Evolutionary conservation across 805 yeast species (phyloP).

Genomic region (Candida fluviatilis): DNA sequence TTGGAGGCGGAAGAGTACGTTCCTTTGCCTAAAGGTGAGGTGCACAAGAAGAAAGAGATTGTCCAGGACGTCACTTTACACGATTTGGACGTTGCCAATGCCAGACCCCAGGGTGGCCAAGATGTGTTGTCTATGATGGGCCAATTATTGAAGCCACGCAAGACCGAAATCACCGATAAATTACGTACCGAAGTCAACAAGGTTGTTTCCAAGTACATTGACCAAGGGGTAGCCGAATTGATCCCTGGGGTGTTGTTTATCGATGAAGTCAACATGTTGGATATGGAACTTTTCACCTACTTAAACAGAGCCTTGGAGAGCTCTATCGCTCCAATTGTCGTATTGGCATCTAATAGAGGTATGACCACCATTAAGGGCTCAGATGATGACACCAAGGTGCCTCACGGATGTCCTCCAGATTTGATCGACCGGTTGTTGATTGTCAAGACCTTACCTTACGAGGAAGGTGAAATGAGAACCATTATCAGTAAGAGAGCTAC

Average conservation of each 20-base stretch:
- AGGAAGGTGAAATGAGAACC: conserved; percentile 71
- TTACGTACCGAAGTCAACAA: conserved; percentile 90
- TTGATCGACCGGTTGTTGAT: conserved; percentile 86
- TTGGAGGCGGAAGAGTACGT: conserved; percentile 98
- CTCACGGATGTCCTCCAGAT: conserved; percentile 97
- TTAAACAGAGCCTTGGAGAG: conserved; percentile 92
- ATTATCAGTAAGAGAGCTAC: conserved; percentile 80
- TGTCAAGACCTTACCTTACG: conserved; percentile 88
- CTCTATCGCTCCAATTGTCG: conserved; percentile 88
- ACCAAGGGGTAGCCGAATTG: conserved; percentile 96
- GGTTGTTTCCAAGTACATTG: conserved; percentile 93
- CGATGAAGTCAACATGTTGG: conserved; percentile 98
- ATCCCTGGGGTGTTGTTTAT: conserved; percentile 97
- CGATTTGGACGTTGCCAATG: conserved; percentile 94
- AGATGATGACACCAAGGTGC: conserved; percentile 72
- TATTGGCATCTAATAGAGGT: conserved; percentile 94
- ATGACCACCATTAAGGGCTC: conserved; percentile 89
- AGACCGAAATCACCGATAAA: conserved; percentile 96
- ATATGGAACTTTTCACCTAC: conserved; percentile 92
- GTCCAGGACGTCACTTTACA: conserved; percentile 96
- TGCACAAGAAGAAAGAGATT: conserved; percentile 95
- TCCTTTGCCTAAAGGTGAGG: conserved; percentile 98
- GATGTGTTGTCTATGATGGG: conserved; percentile 96
- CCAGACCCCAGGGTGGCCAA: conserved; percentile 96
- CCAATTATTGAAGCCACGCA: conserved; percentile 90